Evolutionary conservation across 1,284 basidiomycete species (phyloP), one percentile per base, ranked within the genome.

Genomic region (Filobasidium uniguttulatum): DNA sequence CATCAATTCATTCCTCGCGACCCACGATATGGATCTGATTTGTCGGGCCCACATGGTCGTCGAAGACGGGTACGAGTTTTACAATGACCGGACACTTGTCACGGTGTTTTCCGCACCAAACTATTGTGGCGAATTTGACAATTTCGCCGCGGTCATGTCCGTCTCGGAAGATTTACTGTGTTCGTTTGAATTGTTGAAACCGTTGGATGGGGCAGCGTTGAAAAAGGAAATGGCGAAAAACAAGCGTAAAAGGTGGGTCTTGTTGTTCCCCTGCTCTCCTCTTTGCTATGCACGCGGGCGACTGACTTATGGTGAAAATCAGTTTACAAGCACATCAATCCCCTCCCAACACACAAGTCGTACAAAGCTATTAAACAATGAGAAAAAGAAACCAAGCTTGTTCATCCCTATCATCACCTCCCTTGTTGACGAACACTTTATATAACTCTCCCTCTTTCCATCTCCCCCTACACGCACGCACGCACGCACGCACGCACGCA

Each of bases 11-110:
- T 97, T 97, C 74, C 72, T 96, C 53, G 80, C 66, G 7, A 68
- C 63, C 1, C 64, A 66, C 59, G 94, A 99, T 70, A 98, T 99
- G 82, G 94, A 99, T 71, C 77, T 99, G 56, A 98, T 99, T 71
- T 98, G 94, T 73, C 82, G 94, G 48, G 94, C 94, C 35, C 94
- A 99, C 71, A 98, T 98, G 94, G 94, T 99, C 33, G 94, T 99
- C 49, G 94, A 99, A 30, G 88, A 91, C 64, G 94, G 93, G 2
- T 98, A 98, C 66, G 94, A 99, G 73, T 99, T 99, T 66, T 99
- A 94, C 88, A 97, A 98, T 63, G 94, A 99, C 62, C 77, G 94
- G 56, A 97, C 93, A 48, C 72, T 99, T 57, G 94, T 99, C 41
- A 99, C 94, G 0, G 90, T 99, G 44, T 99, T 99, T 70, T 93